These are phyloP conservation scores for Solanum chiquidenum DNA, from an alignment of 257 asterid genomes.

Conservation along the genomic window DNA sequence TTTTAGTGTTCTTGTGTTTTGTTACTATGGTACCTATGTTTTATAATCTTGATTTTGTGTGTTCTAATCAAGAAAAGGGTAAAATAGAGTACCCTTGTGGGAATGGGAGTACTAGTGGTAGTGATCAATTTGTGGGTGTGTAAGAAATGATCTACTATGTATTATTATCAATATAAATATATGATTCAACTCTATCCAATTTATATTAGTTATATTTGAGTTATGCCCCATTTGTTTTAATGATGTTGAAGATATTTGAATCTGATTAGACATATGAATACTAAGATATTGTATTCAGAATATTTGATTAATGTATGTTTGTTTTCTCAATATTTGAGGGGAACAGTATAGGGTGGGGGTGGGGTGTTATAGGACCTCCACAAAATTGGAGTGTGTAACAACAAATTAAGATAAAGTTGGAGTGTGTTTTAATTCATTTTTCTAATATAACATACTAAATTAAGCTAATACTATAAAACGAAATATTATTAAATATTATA, in stretches of 20 bases:
- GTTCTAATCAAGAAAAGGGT: slow-evolving; percentile 11
- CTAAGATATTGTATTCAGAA: not conserved
- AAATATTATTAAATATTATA: not conserved
- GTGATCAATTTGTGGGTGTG: slow-evolving; percentile 2
- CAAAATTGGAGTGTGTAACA: not conserved
- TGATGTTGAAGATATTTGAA: not conserved
- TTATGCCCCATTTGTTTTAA: not conserved
- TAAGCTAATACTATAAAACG: too few species aligned
- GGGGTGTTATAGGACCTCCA: too few species aligned
- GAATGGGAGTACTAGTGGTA: not conserved
- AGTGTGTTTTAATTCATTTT: not conserved
- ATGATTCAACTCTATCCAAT: not conserved
- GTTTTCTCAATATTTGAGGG: not conserved
- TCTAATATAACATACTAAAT: too few species aligned
- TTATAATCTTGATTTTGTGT: slow-evolving; percentile 60
- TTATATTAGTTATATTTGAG: not conserved
- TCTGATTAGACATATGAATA: not conserved
- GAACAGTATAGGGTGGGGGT: not conserved
- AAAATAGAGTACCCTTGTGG: slow-evolving; percentile 7
- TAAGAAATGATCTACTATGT: not conserved
- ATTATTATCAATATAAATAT: not conserved
- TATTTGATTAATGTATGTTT: not conserved
- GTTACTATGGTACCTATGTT: slow-evolving; percentile 66
- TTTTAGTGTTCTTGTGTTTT: slow-evolving; percentile 55
- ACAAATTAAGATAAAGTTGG: not conserved